A percentile compares a stretch with the other conserved stretches of the same genome.
Evolutionary conservation across 1,284 basidiomycete genomes (phyloP).

Genomic region (Wallemia mellicola): DNA sequence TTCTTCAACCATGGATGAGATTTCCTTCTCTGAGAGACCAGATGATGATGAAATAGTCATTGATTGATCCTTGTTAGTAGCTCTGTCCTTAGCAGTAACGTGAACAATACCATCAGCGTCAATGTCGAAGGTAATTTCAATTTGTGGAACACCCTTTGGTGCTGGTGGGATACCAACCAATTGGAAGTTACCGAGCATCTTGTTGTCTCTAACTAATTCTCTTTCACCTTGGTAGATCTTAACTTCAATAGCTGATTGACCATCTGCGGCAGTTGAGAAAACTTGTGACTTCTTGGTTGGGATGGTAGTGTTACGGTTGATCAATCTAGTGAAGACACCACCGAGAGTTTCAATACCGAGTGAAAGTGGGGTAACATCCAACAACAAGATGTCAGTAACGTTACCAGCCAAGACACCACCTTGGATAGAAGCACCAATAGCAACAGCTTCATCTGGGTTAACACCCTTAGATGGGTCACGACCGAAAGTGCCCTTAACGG

Average conservation of each 20-base stretch:
- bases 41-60: conserved; percentile 82
- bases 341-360: conserved; percentile 87
- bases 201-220: conserved; percentile 91
- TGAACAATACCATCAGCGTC: conserved; percentile 96
- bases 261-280: conserved; percentile 90
- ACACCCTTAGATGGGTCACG: conserved; percentile 92
- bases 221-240: conserved; percentile 98
- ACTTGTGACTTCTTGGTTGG: conserved; percentile 97
- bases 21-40: conserved; percentile 82
- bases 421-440: conserved; percentile 73
- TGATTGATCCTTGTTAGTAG: conserved; percentile 85
- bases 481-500: conserved; percentile 73
- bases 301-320: conserved; percentile 91
- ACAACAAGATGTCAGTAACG: conserved; percentile 79
- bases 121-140: conserved; percentile 96
- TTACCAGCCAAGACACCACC: conserved; percentile 87
- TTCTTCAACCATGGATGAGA: conserved; percentile 86
- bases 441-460: conserved; percentile 85
- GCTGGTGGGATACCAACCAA: conserved; percentile 90
- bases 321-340: conserved; percentile 75
- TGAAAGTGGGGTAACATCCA: conserved; percentile 83
- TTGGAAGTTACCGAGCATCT: conserved; percentile 98
- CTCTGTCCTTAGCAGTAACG: conserved; percentile 87
- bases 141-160: conserved; percentile 91
- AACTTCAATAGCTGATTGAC: conserved; percentile 85